Evolutionary conservation across 2,329 filamentous ascomycete species (phyloP).

Genomic region (Clarireedia hainanense): DNA sequence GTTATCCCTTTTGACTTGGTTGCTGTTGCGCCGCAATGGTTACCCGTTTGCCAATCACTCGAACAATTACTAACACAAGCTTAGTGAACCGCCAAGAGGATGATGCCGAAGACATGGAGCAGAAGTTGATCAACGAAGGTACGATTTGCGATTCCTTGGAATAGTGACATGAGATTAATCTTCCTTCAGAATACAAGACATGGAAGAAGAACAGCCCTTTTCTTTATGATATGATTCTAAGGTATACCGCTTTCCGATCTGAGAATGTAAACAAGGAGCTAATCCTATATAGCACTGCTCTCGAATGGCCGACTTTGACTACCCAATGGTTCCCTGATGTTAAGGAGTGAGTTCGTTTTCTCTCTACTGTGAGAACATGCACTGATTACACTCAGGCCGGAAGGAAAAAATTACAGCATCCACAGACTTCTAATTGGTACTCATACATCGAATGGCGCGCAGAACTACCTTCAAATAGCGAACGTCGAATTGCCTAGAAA

Average conservation of each 20-base stretch:
- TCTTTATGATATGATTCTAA: conserved; percentile 95
- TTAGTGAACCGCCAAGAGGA: conserved; percentile 45
- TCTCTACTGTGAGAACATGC: not conserved
- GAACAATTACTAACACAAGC: conserved; percentile 29
- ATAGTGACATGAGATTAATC: not conserved
- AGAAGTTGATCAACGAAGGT: conserved; percentile 93
- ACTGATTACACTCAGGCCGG: conserved; percentile 40
- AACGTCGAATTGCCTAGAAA: conserved; percentile 87
- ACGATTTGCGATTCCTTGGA: conserved; percentile 14
- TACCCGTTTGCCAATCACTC: no score
- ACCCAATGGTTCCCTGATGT: conserved; percentile 98
- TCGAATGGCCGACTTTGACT: conserved; percentile 96
- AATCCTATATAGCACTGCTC: conserved; percentile 56
- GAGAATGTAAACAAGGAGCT: conserved; percentile 7
- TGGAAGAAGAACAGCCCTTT: conserved; percentile 99
- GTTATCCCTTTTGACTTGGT: not conserved
- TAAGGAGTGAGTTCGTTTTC: conserved; percentile 50
- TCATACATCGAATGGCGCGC: conserved; percentile 77
- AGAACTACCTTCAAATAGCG: conserved; percentile 92
- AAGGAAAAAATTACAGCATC: conserved; percentile 77
- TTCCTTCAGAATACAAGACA: conserved; percentile 80
- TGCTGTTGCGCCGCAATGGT: no score
- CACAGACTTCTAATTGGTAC: conserved; percentile 91
- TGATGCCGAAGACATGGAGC: conserved; percentile 64
- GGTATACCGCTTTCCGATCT: conserved; percentile 36